These are phyloP conservation scores for Lipomyces yamadae DNA, from an alignment of 805 yeast species.

Conservation along the genomic window DNA sequence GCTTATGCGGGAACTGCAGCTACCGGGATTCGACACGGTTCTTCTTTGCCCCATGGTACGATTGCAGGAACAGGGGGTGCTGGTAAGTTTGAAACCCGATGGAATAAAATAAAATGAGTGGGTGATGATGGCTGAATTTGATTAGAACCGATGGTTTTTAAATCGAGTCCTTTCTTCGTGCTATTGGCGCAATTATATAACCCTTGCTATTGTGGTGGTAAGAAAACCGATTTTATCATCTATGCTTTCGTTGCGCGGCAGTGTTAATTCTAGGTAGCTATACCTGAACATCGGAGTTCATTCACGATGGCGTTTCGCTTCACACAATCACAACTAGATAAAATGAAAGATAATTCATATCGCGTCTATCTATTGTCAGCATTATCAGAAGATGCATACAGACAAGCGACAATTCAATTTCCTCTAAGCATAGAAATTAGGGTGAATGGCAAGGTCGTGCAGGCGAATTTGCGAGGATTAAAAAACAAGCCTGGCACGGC, in stretches of 20 bases:
- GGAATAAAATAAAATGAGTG: not conserved
- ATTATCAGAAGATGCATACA: slow-evolving; percentile 27
- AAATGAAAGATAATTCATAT: slow-evolving; percentile 45
- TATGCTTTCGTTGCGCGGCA: not conserved
- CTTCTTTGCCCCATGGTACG: not conserved
- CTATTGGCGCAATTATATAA: slow-evolving; percentile 29
- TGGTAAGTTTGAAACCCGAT: not conserved
- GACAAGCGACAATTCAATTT: slow-evolving; percentile 54
- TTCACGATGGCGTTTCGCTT: slow-evolving; percentile 49
- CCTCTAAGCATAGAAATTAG: slow-evolving; percentile 74
- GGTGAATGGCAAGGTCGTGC: slow-evolving; percentile 58
- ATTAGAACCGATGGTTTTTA: slow-evolving; percentile 28
- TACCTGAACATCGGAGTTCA: slow-evolving; percentile 22
- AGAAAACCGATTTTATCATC: slow-evolving; percentile 1
- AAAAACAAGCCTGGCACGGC: slow-evolving; percentile 79
- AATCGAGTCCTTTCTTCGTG: slow-evolving; percentile 42
- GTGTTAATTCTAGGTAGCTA: not conserved
- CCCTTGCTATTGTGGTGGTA: slow-evolving; percentile 33
- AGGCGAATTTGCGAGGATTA: slow-evolving; percentile 69
- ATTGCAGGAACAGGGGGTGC: slow-evolving; percentile 4
- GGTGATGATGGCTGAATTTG: not conserved
- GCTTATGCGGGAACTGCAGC: not conserved
- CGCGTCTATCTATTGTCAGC: slow-evolving; percentile 61
- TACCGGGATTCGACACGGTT: not conserved
- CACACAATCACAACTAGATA: slow-evolving; percentile 49